phyloP scores from a whole-genome alignment of 805 yeast genomes.

The Sugiyamaella floridensis region DNA sequence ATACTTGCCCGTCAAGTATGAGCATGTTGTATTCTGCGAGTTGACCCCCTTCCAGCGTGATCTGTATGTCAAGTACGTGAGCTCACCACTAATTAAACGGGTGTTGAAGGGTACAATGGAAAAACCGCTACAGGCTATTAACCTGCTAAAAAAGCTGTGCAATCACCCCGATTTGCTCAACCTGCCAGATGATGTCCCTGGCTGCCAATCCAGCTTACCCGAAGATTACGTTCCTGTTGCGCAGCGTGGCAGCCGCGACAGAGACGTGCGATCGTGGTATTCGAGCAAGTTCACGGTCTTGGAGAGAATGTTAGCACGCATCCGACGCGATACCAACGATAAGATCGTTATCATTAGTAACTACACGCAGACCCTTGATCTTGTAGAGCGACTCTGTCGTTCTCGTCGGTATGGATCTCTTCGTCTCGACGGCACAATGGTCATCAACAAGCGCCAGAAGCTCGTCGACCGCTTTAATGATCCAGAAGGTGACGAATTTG shows the following conservation, averaged over 20 bases:
- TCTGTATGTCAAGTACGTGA: constrained; percentile 66
- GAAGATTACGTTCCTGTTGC: constrained; percentile 55
- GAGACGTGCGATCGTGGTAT: constrained; percentile 69
- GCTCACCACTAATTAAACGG: constrained; percentile 69
- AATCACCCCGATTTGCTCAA: constrained; percentile 85
- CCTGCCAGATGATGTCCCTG: constrained; percentile 71
- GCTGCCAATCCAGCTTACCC: constrained; percentile 54
- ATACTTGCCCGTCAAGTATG: constrained; percentile 91
- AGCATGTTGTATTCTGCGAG: constrained; percentile 90
- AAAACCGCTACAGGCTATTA: constrained; percentile 87
- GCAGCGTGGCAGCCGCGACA: constrained; percentile 46
- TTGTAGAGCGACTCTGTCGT: constrained; percentile 83
- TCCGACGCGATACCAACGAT: constrained; percentile 77
- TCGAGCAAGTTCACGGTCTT: constrained; percentile 84
- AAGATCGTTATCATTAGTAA: constrained; percentile 92
- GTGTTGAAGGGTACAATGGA: constrained; percentile 51
- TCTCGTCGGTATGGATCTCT: constrained; percentile 63
- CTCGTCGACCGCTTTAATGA: constrained; percentile 87
- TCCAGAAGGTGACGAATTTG: constrained; percentile 81
- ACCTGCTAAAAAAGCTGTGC: constrained; percentile 80
- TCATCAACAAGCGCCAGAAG: constrained; percentile 85
- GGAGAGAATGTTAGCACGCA: constrained; percentile 74
- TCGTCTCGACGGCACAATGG: constrained; percentile 89
- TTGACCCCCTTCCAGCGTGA: constrained; percentile 68
- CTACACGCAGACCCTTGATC: constrained; percentile 88